These are phyloP conservation scores for Camellia oleifera DNA, from an alignment of 179 eudicot genomes.

Conservation along the genomic window DNA sequence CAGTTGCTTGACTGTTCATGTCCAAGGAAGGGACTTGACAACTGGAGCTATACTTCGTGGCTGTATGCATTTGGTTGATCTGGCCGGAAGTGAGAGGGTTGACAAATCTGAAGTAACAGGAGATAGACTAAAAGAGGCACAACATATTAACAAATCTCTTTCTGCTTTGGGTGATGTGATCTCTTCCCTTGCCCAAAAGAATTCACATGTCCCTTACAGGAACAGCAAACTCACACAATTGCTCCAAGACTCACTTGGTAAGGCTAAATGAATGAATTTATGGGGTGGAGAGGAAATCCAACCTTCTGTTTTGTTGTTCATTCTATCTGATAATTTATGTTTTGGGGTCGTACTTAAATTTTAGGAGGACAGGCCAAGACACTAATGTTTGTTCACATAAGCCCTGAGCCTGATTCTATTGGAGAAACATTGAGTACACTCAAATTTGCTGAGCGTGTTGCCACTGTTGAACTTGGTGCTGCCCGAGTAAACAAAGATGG, in stretches of 20 bases:
- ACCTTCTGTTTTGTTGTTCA: not conserved
- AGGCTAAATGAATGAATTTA: constrained; percentile 6
- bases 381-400: constrained; percentile 97
- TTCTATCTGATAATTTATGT: not conserved
- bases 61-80: constrained; percentile 98
- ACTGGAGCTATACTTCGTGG: constrained; percentile 79
- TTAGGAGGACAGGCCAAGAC: constrained; percentile 98
- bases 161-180: constrained; percentile 98
- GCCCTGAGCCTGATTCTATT: constrained; percentile 83
- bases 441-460: constrained; percentile 98
- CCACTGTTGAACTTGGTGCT: constrained; percentile 96
- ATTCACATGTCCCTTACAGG: constrained; percentile 88
- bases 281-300: not conserved
- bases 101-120: constrained; percentile 95
- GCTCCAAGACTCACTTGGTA: constrained; percentile 96
- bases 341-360: not conserved
- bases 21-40: constrained; percentile 90
- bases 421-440: constrained; percentile 98
- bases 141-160: constrained; percentile 91
- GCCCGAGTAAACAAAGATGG: constrained; percentile 83
- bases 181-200: constrained; percentile 89
- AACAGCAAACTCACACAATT: constrained; percentile 96
- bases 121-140: constrained; percentile 96
- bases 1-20: constrained; percentile 97
- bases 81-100: constrained; percentile 98